These are phyloP conservation scores for Hirschioporus abietinus DNA, from an alignment of 768 basidiomycete genomes.

Conservation along the genomic window DNA sequence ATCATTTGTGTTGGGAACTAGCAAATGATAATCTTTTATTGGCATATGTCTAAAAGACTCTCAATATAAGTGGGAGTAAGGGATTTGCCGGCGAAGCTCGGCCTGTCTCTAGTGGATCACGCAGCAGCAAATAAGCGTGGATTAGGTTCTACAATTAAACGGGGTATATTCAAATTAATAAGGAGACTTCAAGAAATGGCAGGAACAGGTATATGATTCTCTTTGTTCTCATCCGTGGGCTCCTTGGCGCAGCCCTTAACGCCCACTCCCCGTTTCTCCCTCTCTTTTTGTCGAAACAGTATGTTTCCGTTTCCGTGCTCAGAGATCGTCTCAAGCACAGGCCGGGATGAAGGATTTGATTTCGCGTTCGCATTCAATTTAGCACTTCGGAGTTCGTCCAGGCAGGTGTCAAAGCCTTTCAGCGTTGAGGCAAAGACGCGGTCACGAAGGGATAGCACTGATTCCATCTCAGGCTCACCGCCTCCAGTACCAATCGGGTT, in stretches of 20 bases:
- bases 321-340: neutral
- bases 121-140: too few species aligned
- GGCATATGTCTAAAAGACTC: too few species aligned
- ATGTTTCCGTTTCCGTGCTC: neutral
- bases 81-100: too few species aligned
- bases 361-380: too few species aligned
- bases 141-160: too few species aligned
- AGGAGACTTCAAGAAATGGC: too few species aligned
- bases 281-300: neutral
- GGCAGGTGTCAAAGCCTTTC: neutral
- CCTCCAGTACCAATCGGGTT: neutral
- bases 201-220: neutral
- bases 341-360: neutral
- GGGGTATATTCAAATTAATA: too few species aligned
- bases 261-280: neutral
- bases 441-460: neutral
- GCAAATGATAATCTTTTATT: too few species aligned
- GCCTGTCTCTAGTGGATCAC: too few species aligned
- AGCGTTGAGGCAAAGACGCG: neutral
- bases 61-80: too few species aligned
- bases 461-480: neutral
- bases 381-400: neutral
- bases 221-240: neutral
- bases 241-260: neutral
- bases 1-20: too few species aligned